These are phyloP conservation scores for Fusarium scirpi DNA, from an alignment of 2,329 filamentous ascomycete genomes.

Conservation along the genomic window DNA sequence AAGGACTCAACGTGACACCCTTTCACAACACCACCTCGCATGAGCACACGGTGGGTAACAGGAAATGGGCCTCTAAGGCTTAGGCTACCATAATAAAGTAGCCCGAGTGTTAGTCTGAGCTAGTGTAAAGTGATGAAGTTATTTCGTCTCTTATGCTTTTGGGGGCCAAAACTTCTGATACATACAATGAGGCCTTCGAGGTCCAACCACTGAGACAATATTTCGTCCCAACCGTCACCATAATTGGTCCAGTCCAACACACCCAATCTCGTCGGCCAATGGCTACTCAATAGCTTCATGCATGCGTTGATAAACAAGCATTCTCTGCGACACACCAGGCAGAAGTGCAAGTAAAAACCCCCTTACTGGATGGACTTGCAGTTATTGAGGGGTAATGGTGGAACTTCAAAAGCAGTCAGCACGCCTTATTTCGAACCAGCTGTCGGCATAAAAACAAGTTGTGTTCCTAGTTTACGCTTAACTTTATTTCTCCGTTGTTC, in stretches of 20 bases:
- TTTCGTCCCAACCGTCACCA: background rate
- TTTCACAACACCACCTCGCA: background rate
- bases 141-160: background rate
- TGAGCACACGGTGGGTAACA: background rate
- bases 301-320: background rate
- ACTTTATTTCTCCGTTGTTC: fast-evolving
- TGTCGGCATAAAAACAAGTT: background rate
- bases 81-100: background rate
- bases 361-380: conserved; percentile 7
- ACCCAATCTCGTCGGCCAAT: fast-evolving
- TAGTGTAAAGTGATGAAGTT: fast-evolving
- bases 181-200: background rate
- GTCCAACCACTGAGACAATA: background rate
- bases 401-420: background rate
- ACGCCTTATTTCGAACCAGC: background rate
- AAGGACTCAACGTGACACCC: fast-evolving
- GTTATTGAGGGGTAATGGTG: background rate
- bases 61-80: too few species aligned
- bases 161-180: background rate
- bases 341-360: background rate
- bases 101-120: fast-evolving
- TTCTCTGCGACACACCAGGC: conserved; percentile 3
- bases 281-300: background rate
- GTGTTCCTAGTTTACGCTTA: fast-evolving
- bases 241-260: background rate